A percentile compares a stretch with the other conserved stretches of the same genome.
Evolutionary conservation across 192 early-diverging fungal species (phyloP).

Genomic region (Coemansia sp.): DNA sequence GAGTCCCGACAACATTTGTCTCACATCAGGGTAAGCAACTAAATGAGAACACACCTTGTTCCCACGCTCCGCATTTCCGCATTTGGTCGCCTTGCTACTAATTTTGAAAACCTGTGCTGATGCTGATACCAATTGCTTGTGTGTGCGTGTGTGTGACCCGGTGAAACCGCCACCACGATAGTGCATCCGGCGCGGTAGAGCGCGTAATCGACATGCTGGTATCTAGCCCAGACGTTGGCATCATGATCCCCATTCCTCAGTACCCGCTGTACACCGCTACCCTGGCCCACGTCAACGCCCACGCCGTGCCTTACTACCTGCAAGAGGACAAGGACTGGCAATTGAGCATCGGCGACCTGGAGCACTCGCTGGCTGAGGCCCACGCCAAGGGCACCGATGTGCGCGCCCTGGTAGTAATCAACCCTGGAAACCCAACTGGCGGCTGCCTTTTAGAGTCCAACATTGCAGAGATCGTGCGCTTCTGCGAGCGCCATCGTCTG

Average conservation of each 20-base stretch:
- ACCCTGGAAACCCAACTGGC: constrained; percentile 99
- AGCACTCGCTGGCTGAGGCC: constrained; percentile 63
- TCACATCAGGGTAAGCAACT: constrained; percentile 73
- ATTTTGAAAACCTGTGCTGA: background rate
- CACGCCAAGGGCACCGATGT: constrained; percentile 76
- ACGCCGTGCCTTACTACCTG: constrained; percentile 89
- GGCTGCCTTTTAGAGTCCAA: constrained; percentile 79
- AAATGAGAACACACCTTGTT: background rate
- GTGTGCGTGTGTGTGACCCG: background rate
- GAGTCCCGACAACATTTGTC: constrained; percentile 80
- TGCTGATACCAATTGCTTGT: constrained; percentile 1
- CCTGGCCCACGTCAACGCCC: constrained; percentile 80
- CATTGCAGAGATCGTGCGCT: constrained; percentile 87
- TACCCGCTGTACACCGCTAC: constrained; percentile 98
- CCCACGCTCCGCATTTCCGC: constrained; percentile 4
- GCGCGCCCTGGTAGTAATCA: constrained; percentile 94
- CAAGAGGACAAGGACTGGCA: constrained; percentile 87
- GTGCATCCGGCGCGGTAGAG: constrained; percentile 92
- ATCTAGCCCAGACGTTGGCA: constrained; percentile 74
- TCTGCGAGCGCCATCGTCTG: constrained; percentile 80
- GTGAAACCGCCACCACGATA: constrained; percentile 1
- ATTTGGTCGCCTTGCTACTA: constrained; percentile 1
- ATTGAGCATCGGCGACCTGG: constrained; percentile 68
- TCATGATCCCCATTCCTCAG: constrained; percentile 99
- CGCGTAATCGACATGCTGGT: constrained; percentile 85